Percentiles rank a stretch among this genome's conserved stretches.
Conservation (phyloP, 768 basidiomycete species). For the Boletus rufocinnamomeus region DNA sequence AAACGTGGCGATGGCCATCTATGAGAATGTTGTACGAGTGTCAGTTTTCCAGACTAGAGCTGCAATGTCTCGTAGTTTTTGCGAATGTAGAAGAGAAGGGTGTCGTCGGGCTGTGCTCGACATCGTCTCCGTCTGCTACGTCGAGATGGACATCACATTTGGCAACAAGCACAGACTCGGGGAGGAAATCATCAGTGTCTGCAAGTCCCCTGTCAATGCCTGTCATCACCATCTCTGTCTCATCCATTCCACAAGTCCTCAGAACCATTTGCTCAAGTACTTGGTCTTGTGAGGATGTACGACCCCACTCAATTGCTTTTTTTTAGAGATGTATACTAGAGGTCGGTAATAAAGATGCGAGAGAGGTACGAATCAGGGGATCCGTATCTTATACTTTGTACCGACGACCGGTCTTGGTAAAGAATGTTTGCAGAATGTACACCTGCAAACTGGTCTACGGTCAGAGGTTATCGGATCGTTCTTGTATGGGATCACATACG, state of each 20-base stretch:
- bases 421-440: conserved; percentile 93
- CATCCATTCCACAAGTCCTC: too few species aligned
- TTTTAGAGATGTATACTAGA: background rate
- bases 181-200: conserved; percentile 80
- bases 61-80: too few species aligned
- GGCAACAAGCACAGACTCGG: conserved; percentile 74
- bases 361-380: conserved; percentile 12
- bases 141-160: conserved; percentile 45
- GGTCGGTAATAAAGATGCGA: conserved; percentile 7
- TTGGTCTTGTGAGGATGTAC: background rate
- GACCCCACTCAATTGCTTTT: background rate
- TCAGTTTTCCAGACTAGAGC: too few species aligned
- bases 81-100: too few species aligned
- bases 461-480: conserved; percentile 12
- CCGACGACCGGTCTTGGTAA: conserved; percentile 87
- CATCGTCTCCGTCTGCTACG: conserved; percentile 14
- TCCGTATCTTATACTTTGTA: conserved; percentile 71
- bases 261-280: background rate
- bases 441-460: conserved; percentile 68
- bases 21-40: too few species aligned
- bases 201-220: conserved; percentile 27
- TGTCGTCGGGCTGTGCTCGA: too few species aligned
- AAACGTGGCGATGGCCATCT: too few species aligned
- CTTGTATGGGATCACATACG: conserved; percentile 52
- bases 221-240: too few species aligned